phyloP scores from a whole-genome alignment of 768 basidiomycete species.

The Hypholoma fasciculare region DNA sequence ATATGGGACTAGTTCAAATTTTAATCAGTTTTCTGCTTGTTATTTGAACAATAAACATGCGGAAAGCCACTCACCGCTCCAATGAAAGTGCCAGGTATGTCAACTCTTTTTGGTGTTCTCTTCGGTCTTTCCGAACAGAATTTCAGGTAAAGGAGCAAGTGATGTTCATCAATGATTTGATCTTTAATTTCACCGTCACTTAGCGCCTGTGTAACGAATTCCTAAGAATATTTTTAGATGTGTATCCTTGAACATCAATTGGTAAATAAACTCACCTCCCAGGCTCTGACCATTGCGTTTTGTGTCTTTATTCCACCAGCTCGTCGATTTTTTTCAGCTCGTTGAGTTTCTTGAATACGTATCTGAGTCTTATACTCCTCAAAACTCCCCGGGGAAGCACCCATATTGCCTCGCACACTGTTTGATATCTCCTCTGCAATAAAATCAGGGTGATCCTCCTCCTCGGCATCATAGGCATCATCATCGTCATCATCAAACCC shows the following conservation, averaged over 20 bases:
- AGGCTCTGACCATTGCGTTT: constrained; percentile 18
- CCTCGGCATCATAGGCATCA: background rate
- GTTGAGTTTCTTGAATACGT: constrained; percentile 17
- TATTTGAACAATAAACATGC: background rate
- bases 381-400: background rate
- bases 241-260: background rate
- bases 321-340: constrained; percentile 22
- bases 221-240: background rate
- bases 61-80: constrained; percentile 27
- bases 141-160: constrained; percentile 25
- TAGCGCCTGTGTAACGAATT: constrained; percentile 1
- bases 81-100: constrained; percentile 26
- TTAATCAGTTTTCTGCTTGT: background rate
- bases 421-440: background rate
- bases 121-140: constrained; percentile 25
- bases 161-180: constrained; percentile 28
- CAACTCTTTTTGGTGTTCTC: constrained; percentile 12
- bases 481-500: background rate
- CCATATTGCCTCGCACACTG: background rate
- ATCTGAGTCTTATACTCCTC: constrained; percentile 11
- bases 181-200: constrained; percentile 18
- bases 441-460: background rate
- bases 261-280: constrained; percentile 14
- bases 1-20: constrained; percentile 24
- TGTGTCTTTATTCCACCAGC: constrained; percentile 25